phyloP scores from a whole-genome alignment of 2,329 filamentous ascomycete species.

The Pseudopithomyces maydicus region DNA sequence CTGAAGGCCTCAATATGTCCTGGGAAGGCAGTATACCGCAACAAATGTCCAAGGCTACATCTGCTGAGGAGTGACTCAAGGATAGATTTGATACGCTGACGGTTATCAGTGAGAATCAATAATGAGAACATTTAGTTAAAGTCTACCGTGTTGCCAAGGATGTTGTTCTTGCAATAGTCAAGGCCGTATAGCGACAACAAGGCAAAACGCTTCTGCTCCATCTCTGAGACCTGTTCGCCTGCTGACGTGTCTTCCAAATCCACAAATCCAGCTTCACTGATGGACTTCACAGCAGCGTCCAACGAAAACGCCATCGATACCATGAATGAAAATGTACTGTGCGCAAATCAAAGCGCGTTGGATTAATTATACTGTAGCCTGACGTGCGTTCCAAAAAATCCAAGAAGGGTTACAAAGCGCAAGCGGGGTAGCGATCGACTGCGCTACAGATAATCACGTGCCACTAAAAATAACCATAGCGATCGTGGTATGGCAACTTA shows the following conservation, averaged over 20 bases:
- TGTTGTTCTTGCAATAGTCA: constrained; percentile 7
- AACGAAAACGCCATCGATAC: too few relatives aligned
- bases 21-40: neutral
- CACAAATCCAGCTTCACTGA: neutral
- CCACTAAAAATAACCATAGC: too few relatives aligned
- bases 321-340: too few relatives aligned
- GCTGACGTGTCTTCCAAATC: constrained; percentile 5
- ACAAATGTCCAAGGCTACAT: constrained; percentile 3
- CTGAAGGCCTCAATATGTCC: constrained; percentile 3
- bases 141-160: constrained; percentile 5
- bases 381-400: too few relatives aligned
- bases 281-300: too few relatives aligned
- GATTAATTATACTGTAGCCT: too few relatives aligned
- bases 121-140: neutral
- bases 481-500: too few relatives aligned
- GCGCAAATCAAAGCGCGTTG: too few relatives aligned
- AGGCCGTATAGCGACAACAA: constrained; percentile 9
- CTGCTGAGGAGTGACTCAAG: neutral
- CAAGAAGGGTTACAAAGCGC: too few relatives aligned
- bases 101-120: neutral
- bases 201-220: constrained; percentile 3
- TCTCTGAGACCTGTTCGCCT: constrained; percentile 7
- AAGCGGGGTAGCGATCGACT: too few relatives aligned
- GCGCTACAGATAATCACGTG: too few relatives aligned
- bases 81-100: constrained; percentile 7